Evolutionary conservation across 495 filamentous ascomycete genomes (phyloP).

Genomic region (Cercophora samala): DNA sequence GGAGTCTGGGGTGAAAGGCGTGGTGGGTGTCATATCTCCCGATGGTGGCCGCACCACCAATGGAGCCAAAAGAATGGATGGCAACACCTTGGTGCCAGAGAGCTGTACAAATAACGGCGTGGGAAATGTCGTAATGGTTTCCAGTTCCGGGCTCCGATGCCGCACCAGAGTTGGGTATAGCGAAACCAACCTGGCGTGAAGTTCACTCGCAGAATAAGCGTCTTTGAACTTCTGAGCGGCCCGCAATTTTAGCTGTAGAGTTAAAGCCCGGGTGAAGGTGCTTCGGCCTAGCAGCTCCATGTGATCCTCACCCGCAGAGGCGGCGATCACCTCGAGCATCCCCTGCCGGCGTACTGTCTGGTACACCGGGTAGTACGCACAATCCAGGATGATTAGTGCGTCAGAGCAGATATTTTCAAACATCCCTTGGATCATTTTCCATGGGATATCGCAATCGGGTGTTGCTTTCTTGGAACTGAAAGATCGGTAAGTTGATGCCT

Average conservation of each 20-base stretch:
- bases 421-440: slow-evolving; percentile 47
- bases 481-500: neutral
- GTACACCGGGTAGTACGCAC: slow-evolving; percentile 46
- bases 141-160: slow-evolving; percentile 41
- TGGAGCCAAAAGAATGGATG: slow-evolving; percentile 46
- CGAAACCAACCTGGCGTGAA: slow-evolving; percentile 45
- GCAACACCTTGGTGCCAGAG: slow-evolving; percentile 42
- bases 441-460: slow-evolving; percentile 41
- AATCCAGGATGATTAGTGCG: slow-evolving; percentile 50
- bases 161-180: slow-evolving; percentile 43
- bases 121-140: slow-evolving; percentile 40
- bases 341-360: slow-evolving; percentile 40
- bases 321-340: slow-evolving; percentile 48
- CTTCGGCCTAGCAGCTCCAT: slow-evolving; percentile 38
- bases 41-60: slow-evolving; percentile 16
- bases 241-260: slow-evolving; percentile 40
- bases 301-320: slow-evolving; percentile 47
- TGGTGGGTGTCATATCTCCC: slow-evolving; percentile 18
- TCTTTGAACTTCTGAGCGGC: slow-evolving; percentile 38
- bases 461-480: slow-evolving; percentile 42
- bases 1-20: slow-evolving; percentile 25
- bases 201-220: slow-evolving; percentile 44
- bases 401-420: slow-evolving; percentile 45
- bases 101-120: slow-evolving; percentile 47
- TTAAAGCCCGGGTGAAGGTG: slow-evolving; percentile 44